Base-by-base conservation (phyloP, 73 alveolate species). In the Chromera velia region DNA sequence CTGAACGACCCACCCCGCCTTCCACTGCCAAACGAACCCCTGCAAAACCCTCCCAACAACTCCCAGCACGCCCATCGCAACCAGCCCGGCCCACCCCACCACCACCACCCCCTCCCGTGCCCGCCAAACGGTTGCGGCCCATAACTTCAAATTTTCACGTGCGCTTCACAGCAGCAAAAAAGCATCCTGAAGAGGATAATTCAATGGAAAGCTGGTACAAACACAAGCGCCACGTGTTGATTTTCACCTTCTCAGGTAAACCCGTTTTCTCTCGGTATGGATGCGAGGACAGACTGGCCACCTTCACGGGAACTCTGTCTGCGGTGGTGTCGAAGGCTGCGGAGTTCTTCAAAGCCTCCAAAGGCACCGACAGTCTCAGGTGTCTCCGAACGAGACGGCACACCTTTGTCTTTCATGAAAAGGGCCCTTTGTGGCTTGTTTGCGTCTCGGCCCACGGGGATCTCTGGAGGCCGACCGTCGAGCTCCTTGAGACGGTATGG, bases 261-360 rank as follows among this genome's bases (percentile, higher is more conserved):
- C 86, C 86, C 28, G 86, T 80, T 17, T 80, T 33, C 40, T 47
- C 80, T 13, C 80, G 79, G 32, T 80, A 70, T 26, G 86, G 86
- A 13, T 66, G 55, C n/a, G 86, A 80, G 80, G 86, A 74, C 70
- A 0, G 74, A 17, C 86, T 80, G 55, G 70, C 80, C 28, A 80
- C 79, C 74, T 66, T 77, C 47, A 80, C 86, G 0, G 86, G 86
- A 1, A 75, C 86, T 0, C 48, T 80, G 80, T 80, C 86, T 0
- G 86, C 86, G 73, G 70, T 80, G 17, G 86, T 80, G 86, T 70
- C 76, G 10, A 77, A 77, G 72, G 68, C 68, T 76, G 84, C 84
- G 17, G 34, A 49, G 45, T 67, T 77, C 72, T 77, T 77, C 72
- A 34, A 65, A 22, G 31, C 40, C 73, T 40, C 70, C 74, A 45